These are phyloP conservation scores for Ziziphus jujuba DNA, from an alignment of 306 rosid species.

Conservation along the genomic window DNA sequence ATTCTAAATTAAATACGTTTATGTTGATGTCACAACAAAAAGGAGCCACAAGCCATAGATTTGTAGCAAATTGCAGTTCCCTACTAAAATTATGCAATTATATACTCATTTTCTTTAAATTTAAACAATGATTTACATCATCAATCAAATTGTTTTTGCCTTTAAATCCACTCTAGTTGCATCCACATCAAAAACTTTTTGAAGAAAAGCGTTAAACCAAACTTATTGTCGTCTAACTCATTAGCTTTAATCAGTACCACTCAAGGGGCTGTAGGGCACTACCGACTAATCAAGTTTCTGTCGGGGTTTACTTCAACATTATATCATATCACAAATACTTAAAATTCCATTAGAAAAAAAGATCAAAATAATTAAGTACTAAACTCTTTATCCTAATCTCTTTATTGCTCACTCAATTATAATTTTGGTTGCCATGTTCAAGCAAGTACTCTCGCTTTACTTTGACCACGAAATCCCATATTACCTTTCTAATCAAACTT, in stretches of 20 bases:
- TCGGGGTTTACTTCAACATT: constrained; percentile 28
- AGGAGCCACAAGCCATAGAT: too few species aligned
- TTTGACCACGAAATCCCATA: constrained; percentile 30
- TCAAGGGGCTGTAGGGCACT: constrained; percentile 51
- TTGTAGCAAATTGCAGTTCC: too few species aligned
- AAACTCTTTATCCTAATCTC: constrained; percentile 11
- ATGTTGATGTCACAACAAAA: too few species aligned
- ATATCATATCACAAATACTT: constrained; percentile 25
- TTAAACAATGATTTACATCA: background rate
- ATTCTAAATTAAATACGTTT: too few species aligned
- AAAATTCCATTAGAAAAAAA: constrained; percentile 6
- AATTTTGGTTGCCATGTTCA: constrained; percentile 30
- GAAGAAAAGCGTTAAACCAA: constrained; percentile 39
- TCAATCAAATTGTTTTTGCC: background rate
- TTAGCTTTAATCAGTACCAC: constrained; percentile 11
- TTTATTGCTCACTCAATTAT: constrained; percentile 13
- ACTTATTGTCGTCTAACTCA: constrained; percentile 37
- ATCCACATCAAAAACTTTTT: constrained; percentile 48
- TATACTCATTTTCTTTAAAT: too few species aligned
- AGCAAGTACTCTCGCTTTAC: constrained; percentile 13
- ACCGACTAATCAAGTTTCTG: constrained; percentile 40
- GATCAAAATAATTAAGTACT: background rate
- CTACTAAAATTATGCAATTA: too few species aligned
- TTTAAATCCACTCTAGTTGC: background rate
- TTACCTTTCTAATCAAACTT: constrained; percentile 25